Percentiles rank a stretch among this genome's conserved stretches.
Conservation (phyloP, 257 asterid genomes). For the Rhazya stricta region DNA sequence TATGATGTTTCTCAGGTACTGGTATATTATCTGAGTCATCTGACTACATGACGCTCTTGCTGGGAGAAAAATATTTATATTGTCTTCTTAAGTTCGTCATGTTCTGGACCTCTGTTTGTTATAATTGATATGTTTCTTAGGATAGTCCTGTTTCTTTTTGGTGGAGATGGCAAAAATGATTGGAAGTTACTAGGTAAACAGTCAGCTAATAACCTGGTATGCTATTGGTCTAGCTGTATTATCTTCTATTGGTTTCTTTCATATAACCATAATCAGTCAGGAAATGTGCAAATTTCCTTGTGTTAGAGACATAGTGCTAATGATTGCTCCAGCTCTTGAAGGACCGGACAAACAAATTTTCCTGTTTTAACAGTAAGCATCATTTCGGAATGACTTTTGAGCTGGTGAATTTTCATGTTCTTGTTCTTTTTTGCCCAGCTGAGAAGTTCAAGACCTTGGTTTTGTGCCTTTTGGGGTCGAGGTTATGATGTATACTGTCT, state of each 20-base stretch:
- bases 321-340: background rate
- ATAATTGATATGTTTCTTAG: background rate
- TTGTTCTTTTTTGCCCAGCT: background rate
- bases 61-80: background rate
- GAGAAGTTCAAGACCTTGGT: background rate
- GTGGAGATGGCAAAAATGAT: background rate
- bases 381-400: background rate
- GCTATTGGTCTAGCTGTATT: background rate
- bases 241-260: background rate
- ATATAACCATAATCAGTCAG: background rate
- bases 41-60: background rate
- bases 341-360: background rate
- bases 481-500: background rate
- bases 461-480: background rate
- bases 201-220: background rate
- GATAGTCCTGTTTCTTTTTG: background rate
- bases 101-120: background rate
- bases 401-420: background rate
- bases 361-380: background rate
- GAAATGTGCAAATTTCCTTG: background rate
- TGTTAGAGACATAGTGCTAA: background rate
- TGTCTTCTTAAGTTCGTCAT: background rate
- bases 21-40: background rate
- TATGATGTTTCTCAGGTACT: background rate
- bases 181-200: background rate